Evolutionary conservation across 139 green algal species (phyloP).

Genomic region (Coelastrella sp.): DNA sequence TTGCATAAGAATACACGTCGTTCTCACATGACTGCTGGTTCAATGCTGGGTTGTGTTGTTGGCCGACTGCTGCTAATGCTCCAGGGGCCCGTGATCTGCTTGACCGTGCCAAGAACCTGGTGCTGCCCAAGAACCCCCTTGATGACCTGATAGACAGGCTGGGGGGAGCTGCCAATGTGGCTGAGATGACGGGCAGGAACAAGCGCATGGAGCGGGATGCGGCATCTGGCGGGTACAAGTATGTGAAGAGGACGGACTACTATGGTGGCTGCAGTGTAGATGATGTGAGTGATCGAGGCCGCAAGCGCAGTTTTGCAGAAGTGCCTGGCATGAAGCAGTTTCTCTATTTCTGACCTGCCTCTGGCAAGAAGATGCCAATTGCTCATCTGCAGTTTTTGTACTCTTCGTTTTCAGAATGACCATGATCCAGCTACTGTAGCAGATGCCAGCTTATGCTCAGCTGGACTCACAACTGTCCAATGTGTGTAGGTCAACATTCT

Average conservation of each 20-base stretch:
- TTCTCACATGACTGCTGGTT: no score
- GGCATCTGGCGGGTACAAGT: conserved; percentile 48
- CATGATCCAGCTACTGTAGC: no score
- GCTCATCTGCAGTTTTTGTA: no score
- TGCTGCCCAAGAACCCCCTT: conserved; percentile 67
- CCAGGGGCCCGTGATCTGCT: conserved; percentile 41
- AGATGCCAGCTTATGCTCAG: background rate
- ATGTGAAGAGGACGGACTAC: conserved; percentile 57
- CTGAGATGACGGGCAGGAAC: conserved; percentile 78
- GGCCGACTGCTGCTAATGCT: background rate
- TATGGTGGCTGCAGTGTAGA: conserved; percentile 61
- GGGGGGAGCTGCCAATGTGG: conserved; percentile 64
- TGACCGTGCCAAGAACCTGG: conserved; percentile 32
- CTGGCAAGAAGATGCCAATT: no score
- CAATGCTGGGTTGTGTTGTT: background rate
- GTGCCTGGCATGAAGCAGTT: no score
- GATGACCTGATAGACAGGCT: conserved; percentile 77
- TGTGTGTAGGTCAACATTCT: conserved; percentile 62
- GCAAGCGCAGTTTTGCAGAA: background rate
- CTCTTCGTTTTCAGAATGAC: no score
- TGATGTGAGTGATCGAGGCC: conserved; percentile 15
- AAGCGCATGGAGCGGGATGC: conserved; percentile 61
- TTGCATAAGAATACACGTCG: no score
- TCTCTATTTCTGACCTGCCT: no score
- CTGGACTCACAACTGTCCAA: background rate